Percentiles rank a stretch among this genome's conserved stretches.
Conservation (phyloP, 164 flowering plant species). For the Sedum album region DNA sequence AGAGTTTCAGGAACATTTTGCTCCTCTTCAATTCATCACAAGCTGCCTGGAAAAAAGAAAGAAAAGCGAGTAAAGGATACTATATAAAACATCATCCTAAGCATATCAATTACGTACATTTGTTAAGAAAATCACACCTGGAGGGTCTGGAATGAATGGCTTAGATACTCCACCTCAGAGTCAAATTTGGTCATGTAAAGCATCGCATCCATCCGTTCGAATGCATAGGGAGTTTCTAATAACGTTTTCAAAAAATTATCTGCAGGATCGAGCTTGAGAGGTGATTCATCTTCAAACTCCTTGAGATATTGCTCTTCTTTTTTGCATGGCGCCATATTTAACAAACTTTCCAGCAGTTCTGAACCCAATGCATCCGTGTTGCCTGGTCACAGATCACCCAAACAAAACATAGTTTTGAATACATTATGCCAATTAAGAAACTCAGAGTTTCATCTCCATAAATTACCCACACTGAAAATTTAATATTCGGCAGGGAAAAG, state of each 20-base stretch:
- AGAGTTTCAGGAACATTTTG: slow-evolving; percentile 75
- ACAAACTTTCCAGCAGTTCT: slow-evolving; percentile 74
- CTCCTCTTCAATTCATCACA: slow-evolving; percentile 71
- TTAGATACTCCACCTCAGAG: slow-evolving; percentile 35
- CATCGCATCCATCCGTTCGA: slow-evolving; percentile 44
- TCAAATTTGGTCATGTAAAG: slow-evolving; percentile 44
- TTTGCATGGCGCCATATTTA: slow-evolving; percentile 80
- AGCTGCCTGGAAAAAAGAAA: slow-evolving; percentile 43
- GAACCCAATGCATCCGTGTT: slow-evolving; percentile 61
- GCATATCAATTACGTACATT: background rate
- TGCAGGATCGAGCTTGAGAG: slow-evolving; percentile 57
- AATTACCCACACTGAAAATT: too few species aligned
- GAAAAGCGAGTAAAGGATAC: background rate
- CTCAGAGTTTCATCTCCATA: too few species aligned
- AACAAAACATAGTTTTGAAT: background rate
- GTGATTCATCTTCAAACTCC: slow-evolving; percentile 64
- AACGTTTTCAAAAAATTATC: slow-evolving; percentile 45
- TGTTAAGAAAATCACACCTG: slow-evolving; percentile 22
- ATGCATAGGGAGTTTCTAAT: slow-evolving; percentile 53
- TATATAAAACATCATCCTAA: background rate
- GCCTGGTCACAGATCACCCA: slow-evolving; percentile 31
- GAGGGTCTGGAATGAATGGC: slow-evolving; percentile 30
- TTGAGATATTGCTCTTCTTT: slow-evolving; percentile 71
- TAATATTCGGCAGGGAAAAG: too few species aligned
- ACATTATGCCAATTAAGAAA: too few species aligned